These are phyloP conservation scores for Crithidia sp. DNA, from an alignment of 208 protist species.

Conservation along the genomic window DNA sequence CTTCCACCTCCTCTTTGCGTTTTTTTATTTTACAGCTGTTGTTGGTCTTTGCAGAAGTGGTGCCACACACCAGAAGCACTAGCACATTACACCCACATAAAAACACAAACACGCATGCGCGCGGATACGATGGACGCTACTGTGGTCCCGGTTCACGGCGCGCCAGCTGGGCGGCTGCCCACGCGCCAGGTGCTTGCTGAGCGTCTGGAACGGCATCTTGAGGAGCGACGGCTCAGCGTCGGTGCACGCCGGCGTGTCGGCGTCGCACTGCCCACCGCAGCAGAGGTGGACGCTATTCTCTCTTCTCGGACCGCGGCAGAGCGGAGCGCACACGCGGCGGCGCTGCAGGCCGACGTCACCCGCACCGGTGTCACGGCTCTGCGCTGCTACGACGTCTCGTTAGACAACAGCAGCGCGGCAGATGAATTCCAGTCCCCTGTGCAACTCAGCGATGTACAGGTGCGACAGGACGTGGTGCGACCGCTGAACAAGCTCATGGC, in stretches of 20 bases:
- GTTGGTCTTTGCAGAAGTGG: not conserved
- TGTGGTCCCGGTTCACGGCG: not conserved
- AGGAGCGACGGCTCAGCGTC: not conserved
- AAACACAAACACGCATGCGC: not conserved
- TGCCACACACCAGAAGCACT: not conserved
- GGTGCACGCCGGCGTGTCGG: constrained; percentile 14
- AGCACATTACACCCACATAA: not conserved
- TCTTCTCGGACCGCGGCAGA: not conserved
- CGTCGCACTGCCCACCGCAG: not conserved
- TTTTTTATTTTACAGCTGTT: not conserved
- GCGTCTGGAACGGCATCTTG: constrained; percentile 6
- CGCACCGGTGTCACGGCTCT: constrained; percentile 6
- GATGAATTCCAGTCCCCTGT: constrained; percentile 4
- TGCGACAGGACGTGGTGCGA: constrained; percentile 16
- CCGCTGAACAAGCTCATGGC: constrained; percentile 38
- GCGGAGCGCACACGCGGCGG: not conserved
- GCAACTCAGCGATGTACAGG: constrained; percentile 38
- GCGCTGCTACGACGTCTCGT: constrained; percentile 20
- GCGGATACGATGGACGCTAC: not conserved
- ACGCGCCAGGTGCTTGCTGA: constrained; percentile 8
- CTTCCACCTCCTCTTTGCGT: not conserved
- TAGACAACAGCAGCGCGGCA: not conserved
- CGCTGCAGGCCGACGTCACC: constrained; percentile 9
- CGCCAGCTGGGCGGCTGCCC: not conserved
- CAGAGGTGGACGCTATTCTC: constrained; percentile 13